Percentiles rank a stretch among this genome's conserved stretches.
Conservation (phyloP, 78 protist genomes). For the Anaeramoeba ignava region DNA sequence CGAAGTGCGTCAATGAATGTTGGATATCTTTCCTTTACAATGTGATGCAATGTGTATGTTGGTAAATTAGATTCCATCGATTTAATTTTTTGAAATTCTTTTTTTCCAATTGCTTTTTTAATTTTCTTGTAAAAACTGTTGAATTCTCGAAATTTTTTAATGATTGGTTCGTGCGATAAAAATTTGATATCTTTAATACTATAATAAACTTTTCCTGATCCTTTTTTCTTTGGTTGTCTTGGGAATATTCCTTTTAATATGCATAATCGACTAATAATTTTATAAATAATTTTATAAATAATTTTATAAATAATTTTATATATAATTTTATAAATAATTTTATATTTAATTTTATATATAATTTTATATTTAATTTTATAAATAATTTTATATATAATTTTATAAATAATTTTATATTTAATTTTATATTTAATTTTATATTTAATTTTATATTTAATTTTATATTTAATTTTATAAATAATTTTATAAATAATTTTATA, state of each 20-base stretch:
- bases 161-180: not conserved
- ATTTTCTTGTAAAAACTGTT: not conserved
- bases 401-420: too few relatives aligned
- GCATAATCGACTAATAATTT: not conserved
- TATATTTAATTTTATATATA: too few relatives aligned
- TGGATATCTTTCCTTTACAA: not conserved
- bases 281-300: too few relatives aligned
- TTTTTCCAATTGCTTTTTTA: not conserved
- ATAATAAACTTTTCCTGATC: not conserved
- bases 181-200: not conserved
- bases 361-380: too few relatives aligned
- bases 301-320: too few relatives aligned
- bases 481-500: too few relatives aligned
- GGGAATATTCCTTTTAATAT: not conserved
- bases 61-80: not conserved
- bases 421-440: too few relatives aligned
- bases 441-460: too few relatives aligned
- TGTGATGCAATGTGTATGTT: not conserved
- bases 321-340: too few relatives aligned
- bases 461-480: too few relatives aligned
- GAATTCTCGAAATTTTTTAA: not conserved
- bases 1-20: not conserved
- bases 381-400: too few relatives aligned
- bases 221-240: not conserved
- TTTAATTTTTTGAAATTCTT: not conserved